phyloP scores from a whole-genome alignment of 2,329 filamentous ascomycete genomes.

The Trichoderma sp. region DNA sequence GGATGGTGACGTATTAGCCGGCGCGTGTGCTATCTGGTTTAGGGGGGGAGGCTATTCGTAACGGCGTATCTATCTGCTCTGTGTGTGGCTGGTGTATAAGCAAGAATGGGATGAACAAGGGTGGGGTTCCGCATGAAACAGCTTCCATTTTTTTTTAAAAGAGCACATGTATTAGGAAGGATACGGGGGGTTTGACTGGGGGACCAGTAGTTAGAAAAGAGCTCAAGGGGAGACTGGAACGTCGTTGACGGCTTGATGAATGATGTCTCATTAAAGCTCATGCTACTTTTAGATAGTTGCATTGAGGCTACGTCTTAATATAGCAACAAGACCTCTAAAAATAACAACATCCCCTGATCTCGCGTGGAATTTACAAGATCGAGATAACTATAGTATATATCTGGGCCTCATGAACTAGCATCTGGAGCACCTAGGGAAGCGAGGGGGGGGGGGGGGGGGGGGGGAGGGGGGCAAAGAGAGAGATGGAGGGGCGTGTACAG shows the following conservation, averaged over 20 bases:
- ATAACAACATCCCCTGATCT: constrained; percentile 13
- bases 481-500: constrained; percentile 12
- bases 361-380: constrained; percentile 18
- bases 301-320: constrained; percentile 20
- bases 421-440: neutral
- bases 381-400: constrained; percentile 13
- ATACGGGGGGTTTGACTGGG: neutral
- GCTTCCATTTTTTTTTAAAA: neutral
- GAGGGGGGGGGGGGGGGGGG: neutral
- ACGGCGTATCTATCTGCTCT: neutral
- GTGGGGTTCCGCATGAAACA: neutral
- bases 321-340: constrained; percentile 20
- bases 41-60: neutral
- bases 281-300: constrained; percentile 14
- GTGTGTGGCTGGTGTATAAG: neutral
- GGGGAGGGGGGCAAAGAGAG: neutral
- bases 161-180: neutral
- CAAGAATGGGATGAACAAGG: neutral
- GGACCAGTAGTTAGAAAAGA: neutral
- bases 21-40: neutral
- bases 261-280: constrained; percentile 19
- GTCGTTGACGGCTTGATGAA: neutral
- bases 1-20: constrained; percentile 2
- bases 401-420: constrained; percentile 12
- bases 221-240: neutral